These are phyloP conservation scores for Terfezia boudieri DNA, from an alignment of 495 filamentous ascomycete species.

Conservation along the genomic window DNA sequence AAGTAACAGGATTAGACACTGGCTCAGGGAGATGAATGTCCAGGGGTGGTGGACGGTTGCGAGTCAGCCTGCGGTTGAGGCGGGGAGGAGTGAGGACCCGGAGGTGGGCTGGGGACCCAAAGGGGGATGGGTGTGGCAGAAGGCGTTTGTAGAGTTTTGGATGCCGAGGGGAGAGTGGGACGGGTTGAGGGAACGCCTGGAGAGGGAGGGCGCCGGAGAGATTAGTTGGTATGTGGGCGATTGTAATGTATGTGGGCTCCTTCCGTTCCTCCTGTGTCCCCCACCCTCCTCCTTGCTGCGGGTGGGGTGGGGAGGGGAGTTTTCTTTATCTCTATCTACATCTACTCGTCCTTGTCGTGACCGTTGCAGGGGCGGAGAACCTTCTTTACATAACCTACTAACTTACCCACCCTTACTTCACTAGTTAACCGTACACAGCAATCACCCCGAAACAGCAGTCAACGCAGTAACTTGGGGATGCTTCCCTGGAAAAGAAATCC, in stretches of 20 bases:
- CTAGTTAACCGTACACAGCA: neutral
- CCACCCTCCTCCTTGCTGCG: too few relatives aligned
- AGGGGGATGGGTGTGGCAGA: slow-evolving; percentile 91
- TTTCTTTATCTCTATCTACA: neutral
- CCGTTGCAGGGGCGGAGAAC: neutral
- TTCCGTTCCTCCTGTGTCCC: neutral
- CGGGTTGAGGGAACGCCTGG: slow-evolving; percentile 37
- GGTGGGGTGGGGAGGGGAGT: too few relatives aligned
- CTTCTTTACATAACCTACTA: neutral
- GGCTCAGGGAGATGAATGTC: slow-evolving; percentile 51
- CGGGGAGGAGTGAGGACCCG: slow-evolving; percentile 46
- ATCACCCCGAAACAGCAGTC: slow-evolving; percentile 33
- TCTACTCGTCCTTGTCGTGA: neutral
- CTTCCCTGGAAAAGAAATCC: slow-evolving; percentile 90
- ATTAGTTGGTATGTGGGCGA: slow-evolving; percentile 78
- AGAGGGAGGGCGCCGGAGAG: slow-evolving; percentile 24
- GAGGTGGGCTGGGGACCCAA: slow-evolving; percentile 87
- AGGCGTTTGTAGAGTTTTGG: slow-evolving; percentile 95
- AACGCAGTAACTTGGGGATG: slow-evolving; percentile 96
- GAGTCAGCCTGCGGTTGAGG: slow-evolving; percentile 88
- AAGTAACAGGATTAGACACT: slow-evolving; percentile 50
- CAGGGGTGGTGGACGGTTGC: slow-evolving; percentile 93
- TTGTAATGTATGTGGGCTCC: slow-evolving; percentile 10
- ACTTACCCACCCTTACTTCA: neutral
- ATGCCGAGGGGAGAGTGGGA: slow-evolving; percentile 47